Evolutionary conservation across 352 stramenopile species (phyloP), one percentile per base, ranked within the genome.

Genomic region (Lagenidium sp.): DNA sequence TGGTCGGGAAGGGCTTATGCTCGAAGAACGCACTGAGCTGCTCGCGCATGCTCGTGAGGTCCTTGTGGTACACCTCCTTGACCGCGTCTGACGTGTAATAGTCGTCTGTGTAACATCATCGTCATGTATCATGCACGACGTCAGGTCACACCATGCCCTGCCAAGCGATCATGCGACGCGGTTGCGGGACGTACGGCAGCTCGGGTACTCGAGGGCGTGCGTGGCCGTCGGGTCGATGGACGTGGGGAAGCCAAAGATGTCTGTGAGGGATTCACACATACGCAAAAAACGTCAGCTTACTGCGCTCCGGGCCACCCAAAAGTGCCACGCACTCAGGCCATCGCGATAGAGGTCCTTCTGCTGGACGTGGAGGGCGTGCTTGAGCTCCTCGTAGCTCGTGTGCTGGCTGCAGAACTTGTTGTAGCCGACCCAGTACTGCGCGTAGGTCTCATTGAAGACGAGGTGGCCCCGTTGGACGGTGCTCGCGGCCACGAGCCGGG

Each of bases 351-450:
- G 48, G 53, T 89, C 74, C 56, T 91, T 87, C 45, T 85, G 67
- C 12, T 60, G 84, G 36, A 75, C 49, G 48, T 67, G 73, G 36
- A 91, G 55, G 38, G 62, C 71, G 53, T 71, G 35, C 50, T 86
- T 87, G 53, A 91, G 67, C 4, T 80, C 64, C 34, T 81, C 59
- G 36, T 75, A 86, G 47, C 71, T 80, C 46, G 71, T 87, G 52
- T 83, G 61, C 46, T 52, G 68, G 42, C 66, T 82, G 59, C 79
- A 91, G 50, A 68, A 91, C 58, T 91, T 91, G 62, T 91, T 91
- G 69, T 91, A 91, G 44, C 79, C 79, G 53, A 91, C 79, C 79
- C 79, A 91, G 63, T 91, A 91, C 57, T 91, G 79, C 38, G 79
- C 76, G 61, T 91, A 91, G 29, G 79, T 86, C 65, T 91, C 79